A percentile compares a stretch with the other conserved stretches of the same genome.
Conservation (phyloP, 306 rosid species). For the Cucumis cinereus region DNA sequence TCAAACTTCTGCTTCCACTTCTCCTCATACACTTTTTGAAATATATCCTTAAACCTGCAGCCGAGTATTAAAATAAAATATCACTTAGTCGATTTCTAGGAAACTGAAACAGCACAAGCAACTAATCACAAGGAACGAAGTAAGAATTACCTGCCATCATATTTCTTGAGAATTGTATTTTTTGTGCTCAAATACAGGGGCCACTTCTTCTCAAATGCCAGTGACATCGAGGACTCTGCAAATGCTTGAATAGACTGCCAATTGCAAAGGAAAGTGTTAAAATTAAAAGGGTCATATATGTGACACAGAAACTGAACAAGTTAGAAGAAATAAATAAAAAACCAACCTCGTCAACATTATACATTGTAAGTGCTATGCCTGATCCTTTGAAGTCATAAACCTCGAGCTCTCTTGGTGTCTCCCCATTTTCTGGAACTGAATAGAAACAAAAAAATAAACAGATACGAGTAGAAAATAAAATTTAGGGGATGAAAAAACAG, state of each 20-base stretch:
- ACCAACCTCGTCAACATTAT: constrained; percentile 84
- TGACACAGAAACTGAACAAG: background rate
- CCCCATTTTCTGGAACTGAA: constrained; percentile 75
- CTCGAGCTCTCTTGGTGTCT: constrained; percentile 58
- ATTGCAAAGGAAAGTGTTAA: background rate
- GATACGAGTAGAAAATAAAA: constrained; percentile 8
- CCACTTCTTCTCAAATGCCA: constrained; percentile 81
- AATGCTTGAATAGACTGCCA: constrained; percentile 78
- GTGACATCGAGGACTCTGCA: constrained; percentile 86
- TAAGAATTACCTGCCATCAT: constrained; percentile 82
- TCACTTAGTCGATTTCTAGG: background rate
- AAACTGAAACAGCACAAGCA: background rate
- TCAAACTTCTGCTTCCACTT: constrained; percentile 83
- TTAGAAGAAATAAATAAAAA: constrained; percentile 3
- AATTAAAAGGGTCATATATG: background rate
- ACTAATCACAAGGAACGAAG: background rate
- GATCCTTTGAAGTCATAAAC: constrained; percentile 80
- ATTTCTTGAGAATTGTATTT: constrained; percentile 88
- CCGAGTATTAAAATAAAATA: background rate
- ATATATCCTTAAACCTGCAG: constrained; percentile 89
- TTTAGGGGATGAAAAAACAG: background rate
- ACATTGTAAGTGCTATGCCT: constrained; percentile 91
- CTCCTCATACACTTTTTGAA: constrained; percentile 77
- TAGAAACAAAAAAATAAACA: constrained; percentile 3
- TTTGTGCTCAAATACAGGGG: constrained; percentile 95